phyloP scores from a whole-genome alignment of 1,139 yeast species.

The Protomyces arabidopsidicola region DNA sequence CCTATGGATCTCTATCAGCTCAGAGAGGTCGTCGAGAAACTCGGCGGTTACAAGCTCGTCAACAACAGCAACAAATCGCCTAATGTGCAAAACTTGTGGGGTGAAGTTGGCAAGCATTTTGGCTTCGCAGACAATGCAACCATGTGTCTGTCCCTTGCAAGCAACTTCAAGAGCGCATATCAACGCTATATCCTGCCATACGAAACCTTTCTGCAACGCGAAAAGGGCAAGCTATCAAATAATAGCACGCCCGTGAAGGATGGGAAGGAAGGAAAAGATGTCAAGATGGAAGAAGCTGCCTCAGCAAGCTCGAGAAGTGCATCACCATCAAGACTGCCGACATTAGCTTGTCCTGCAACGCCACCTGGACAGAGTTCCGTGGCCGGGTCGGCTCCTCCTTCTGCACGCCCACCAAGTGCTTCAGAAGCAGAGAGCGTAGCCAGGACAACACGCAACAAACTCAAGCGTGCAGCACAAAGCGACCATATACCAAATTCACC shows the following conservation, averaged over 20 bases:
- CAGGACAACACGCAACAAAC: not conserved
- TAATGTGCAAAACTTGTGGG: constrained; percentile 41
- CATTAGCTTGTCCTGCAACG: not conserved
- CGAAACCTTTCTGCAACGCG: constrained; percentile 37
- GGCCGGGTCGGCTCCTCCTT: not conserved
- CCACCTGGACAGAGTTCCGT: not conserved
- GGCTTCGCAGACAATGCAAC: constrained; percentile 67
- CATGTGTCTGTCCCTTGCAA: constrained; percentile 59
- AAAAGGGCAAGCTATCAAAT: constrained; percentile 27
- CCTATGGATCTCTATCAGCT: constrained; percentile 43
- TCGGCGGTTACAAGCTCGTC: constrained; percentile 42
- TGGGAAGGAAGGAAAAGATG: not conserved
- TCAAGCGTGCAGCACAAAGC: not conserved
- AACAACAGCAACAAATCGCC: constrained; percentile 14
- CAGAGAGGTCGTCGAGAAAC: constrained; percentile 39
- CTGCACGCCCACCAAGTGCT: not conserved
- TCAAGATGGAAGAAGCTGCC: not conserved
- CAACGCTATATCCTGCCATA: constrained; percentile 40
- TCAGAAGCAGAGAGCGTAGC: constrained; percentile 8
- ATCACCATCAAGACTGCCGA: not conserved
- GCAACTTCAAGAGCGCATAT: constrained; percentile 54
- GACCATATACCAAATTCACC: constrained; percentile 8
- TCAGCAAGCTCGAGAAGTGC: not conserved
- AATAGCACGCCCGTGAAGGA: constrained; percentile 2
- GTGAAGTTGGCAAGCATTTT: constrained; percentile 59